These are phyloP conservation scores for Pochonia chlamydosporia DNA, from an alignment of 2,329 filamentous ascomycete species.

Conservation along the genomic window DNA sequence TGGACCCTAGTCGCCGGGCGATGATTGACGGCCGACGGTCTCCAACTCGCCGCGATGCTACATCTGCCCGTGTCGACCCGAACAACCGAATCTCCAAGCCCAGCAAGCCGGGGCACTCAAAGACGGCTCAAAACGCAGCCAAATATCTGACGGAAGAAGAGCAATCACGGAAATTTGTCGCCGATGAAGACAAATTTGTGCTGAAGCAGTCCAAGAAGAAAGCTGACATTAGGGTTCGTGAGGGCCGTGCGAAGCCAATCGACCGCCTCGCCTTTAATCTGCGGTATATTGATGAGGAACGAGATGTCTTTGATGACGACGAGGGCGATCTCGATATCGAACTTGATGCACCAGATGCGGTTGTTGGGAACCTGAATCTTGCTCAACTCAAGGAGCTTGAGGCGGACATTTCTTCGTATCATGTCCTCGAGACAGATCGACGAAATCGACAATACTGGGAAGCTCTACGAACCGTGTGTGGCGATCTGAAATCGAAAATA, in stretches of 20 bases:
- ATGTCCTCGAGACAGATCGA: constrained; percentile 70
- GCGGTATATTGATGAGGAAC: constrained; percentile 78
- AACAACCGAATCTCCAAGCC: constrained; percentile 53
- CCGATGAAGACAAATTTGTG: constrained; percentile 93
- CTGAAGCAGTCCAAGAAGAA: constrained; percentile 97
- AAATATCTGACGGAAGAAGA: constrained; percentile 66
- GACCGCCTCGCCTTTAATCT: constrained; percentile 91
- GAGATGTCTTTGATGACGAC: constrained; percentile 80
- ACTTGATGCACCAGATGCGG: constrained; percentile 71
- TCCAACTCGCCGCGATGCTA: constrained; percentile 40
- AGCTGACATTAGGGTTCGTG: constrained; percentile 87
- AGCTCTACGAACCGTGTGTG: constrained; percentile 79
- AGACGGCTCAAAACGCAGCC: constrained; percentile 23
- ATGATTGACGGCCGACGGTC: constrained; percentile 47
- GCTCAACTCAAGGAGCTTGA: constrained; percentile 69
- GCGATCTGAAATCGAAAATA: constrained; percentile 64
- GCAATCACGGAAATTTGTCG: constrained; percentile 76
- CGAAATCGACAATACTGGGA: constrained; percentile 89
- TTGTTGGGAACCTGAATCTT: constrained; percentile 67
- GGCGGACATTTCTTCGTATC: constrained; percentile 73
- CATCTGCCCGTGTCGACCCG: constrained; percentile 49
- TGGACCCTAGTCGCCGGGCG: constrained; percentile 50
- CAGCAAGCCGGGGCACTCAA: constrained; percentile 23
- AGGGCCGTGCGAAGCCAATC: constrained; percentile 84
- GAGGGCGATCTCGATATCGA: constrained; percentile 68